These are phyloP conservation scores for Kuraishia floccosa DNA, from an alignment of 805 yeast species.

Conservation along the genomic window DNA sequence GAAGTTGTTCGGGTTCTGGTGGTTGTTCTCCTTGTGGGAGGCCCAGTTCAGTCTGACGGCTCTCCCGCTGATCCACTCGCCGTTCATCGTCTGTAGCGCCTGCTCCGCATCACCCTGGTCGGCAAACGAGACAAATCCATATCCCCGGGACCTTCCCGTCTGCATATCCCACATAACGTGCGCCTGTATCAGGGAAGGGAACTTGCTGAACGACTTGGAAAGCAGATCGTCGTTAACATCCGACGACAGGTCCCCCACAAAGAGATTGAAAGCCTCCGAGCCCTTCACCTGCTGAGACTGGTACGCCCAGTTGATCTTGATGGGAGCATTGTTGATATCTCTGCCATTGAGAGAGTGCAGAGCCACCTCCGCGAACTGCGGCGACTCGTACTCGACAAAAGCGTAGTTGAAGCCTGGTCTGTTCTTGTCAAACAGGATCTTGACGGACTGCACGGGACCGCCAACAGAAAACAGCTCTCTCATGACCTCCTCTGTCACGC, in stretches of 20 bases:
- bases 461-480: slow-evolving; percentile 47
- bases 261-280: slow-evolving; percentile 49
- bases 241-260: slow-evolving; percentile 77
- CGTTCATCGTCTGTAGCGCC: slow-evolving; percentile 68
- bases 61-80: slow-evolving; percentile 60
- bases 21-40: slow-evolving; percentile 40
- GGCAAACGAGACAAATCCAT: slow-evolving; percentile 77
- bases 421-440: slow-evolving; percentile 69
- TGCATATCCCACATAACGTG: slow-evolving; percentile 98
- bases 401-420: slow-evolving; percentile 69
- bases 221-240: slow-evolving; percentile 76
- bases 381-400: slow-evolving; percentile 60
- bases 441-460: slow-evolving; percentile 53
- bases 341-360: slow-evolving; percentile 46
- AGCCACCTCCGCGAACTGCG: slow-evolving; percentile 52
- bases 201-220: slow-evolving; percentile 41
- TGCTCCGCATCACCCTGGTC: slow-evolving; percentile 59
- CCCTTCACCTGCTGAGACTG: slow-evolving; percentile 62
- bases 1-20: slow-evolving; percentile 6
- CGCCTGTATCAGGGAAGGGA: slow-evolving; percentile 60
- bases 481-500: slow-evolving; percentile 52
- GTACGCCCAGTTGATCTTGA: slow-evolving; percentile 74
- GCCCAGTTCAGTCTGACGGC: slow-evolving; percentile 87
- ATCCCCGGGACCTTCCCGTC: slow-evolving; percentile 84
- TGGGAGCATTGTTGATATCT: slow-evolving; percentile 37